These are phyloP conservation scores for Colletotrichum sp. DNA, from an alignment of 2,329 filamentous ascomycete genomes.

Conservation along the genomic window DNA sequence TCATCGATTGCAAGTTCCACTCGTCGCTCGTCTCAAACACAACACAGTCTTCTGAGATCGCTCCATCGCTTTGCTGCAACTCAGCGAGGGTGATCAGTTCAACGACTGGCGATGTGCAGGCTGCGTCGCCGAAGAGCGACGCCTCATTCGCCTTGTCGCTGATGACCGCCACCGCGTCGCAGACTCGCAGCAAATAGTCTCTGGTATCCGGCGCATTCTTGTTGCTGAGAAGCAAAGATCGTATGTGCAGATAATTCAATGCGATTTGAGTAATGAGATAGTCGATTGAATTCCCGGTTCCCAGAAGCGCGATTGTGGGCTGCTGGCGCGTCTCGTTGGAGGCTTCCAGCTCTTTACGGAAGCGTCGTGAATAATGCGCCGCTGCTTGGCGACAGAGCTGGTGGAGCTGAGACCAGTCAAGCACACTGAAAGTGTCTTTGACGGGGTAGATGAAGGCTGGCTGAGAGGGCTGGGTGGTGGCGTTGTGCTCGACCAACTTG, in stretches of 20 bases:
- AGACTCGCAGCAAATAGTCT: neutral
- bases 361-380: neutral
- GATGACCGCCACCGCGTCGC: neutral
- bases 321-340: neutral
- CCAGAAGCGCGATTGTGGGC: conserved; percentile 2
- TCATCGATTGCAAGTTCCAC: conserved; percentile 12
- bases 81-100: neutral
- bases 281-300: neutral
- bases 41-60: too few species aligned
- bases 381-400: neutral
- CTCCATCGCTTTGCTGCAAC: neutral
- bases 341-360: neutral
- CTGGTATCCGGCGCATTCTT: conserved; percentile 2
- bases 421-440: neutral
- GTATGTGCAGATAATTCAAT: neutral
- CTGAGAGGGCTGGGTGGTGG: neutral
- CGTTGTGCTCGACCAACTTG: neutral
- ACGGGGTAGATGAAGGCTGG: conserved; percentile 1
- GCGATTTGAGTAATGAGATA: conserved; percentile 8
- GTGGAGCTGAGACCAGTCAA: neutral
- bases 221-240: conserved; percentile 2
- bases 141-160: neutral
- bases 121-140: neutral
- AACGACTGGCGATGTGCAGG: neutral
- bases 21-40: neutral